Evolutionary conservation across 2,329 filamentous ascomycete species (phyloP).

Genomic region (Penicillium sp.): DNA sequence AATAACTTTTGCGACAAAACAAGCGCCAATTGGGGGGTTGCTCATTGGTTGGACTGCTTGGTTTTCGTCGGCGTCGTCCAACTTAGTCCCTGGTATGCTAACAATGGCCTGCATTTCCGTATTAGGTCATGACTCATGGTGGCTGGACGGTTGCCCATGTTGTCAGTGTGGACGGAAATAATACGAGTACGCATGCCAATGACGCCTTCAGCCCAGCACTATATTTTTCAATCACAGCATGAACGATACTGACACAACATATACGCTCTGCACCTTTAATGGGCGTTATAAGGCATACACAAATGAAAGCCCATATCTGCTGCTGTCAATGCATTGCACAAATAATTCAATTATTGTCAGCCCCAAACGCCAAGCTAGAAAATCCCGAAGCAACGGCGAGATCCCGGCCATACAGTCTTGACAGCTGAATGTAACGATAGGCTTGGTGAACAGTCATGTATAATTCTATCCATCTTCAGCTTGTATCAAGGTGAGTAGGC

Average conservation of each 20-base stretch:
- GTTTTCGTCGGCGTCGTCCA: neutral
- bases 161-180: neutral
- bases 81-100: neutral
- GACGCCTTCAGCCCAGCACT: neutral
- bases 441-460: neutral
- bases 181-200: neutral
- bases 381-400: neutral
- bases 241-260: neutral
- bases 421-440: neutral
- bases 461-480: neutral
- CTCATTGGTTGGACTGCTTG: neutral
- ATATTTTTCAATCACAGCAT: neutral
- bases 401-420: neutral
- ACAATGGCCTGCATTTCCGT: no score
- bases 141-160: neutral
- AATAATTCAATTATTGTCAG: no score
- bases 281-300: neutral
- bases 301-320: neutral
- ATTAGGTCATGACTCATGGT: neutral
- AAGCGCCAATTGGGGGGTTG: neutral
- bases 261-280: neutral
- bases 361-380: no score
- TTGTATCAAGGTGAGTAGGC: neutral
- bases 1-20: neutral
- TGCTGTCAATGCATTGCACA: no score